A percentile compares a stretch with the other conserved stretches of the same genome.
Evolutionary conservation across 768 basidiomycete genomes (phyloP).

Genomic region (Lepiota brunneoincarnata): DNA sequence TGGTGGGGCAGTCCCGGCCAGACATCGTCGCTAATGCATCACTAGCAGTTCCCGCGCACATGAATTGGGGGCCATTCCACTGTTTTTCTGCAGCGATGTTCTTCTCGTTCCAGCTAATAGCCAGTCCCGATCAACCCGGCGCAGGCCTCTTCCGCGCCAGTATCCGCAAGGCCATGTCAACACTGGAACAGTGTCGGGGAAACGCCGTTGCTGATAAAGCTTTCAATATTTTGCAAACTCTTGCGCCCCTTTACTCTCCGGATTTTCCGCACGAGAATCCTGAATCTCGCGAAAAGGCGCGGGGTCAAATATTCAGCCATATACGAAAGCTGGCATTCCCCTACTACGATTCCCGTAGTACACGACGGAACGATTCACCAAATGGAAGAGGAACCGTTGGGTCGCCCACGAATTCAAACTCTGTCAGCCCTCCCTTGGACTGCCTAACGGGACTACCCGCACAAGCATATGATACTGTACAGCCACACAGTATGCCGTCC

Average conservation of each 20-base stretch:
- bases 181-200: slow-evolving; percentile 64
- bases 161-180: slow-evolving; percentile 65
- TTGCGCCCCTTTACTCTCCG: slow-evolving; percentile 70
- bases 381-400: slow-evolving; percentile 41
- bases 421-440: slow-evolving; percentile 53
- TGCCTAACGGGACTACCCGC: slow-evolving; percentile 33
- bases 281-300: slow-evolving; percentile 57
- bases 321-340: slow-evolving; percentile 80
- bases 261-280: slow-evolving; percentile 51
- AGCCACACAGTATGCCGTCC: slow-evolving; percentile 24
- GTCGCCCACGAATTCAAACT: slow-evolving; percentile 58
- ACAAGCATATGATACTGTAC: slow-evolving; percentile 34
- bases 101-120: slow-evolving; percentile 86
- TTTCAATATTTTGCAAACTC: slow-evolving; percentile 63
- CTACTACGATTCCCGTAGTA: slow-evolving; percentile 68
- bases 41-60: slow-evolving; percentile 74
- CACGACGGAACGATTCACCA: slow-evolving; percentile 49
- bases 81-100: slow-evolving; percentile 88
- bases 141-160: slow-evolving; percentile 74
- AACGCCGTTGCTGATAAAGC: slow-evolving; percentile 73
- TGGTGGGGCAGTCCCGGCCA: slow-evolving; percentile 72
- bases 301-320: slow-evolving; percentile 56
- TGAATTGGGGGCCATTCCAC: slow-evolving; percentile 83
- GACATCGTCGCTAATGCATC: slow-evolving; percentile 71
- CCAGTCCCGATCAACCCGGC: slow-evolving; percentile 77